Evolutionary conservation across 2,329 filamentous ascomycete genomes (phyloP).

Genomic region (Claviceps maximensis): DNA sequence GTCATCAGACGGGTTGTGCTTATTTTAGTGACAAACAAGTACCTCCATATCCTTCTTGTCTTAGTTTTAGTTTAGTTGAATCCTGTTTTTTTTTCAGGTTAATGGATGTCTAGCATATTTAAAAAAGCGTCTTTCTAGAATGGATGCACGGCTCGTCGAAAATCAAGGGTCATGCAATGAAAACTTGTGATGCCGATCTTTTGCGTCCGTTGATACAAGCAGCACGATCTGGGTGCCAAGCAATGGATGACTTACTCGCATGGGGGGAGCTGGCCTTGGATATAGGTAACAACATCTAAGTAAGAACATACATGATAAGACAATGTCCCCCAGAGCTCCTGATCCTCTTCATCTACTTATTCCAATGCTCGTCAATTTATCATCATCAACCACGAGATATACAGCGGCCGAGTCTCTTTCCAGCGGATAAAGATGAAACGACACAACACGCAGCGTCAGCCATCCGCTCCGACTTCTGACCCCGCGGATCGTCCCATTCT

Average conservation of each 20-base stretch:
- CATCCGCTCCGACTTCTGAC: background rate
- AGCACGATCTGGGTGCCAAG: background rate
- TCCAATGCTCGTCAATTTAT: background rate
- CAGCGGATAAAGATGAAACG: background rate
- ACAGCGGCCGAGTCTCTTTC: background rate
- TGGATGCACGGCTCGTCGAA: background rate
- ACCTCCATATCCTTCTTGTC: no score
- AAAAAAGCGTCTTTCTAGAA: no score
- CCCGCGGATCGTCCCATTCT: background rate
- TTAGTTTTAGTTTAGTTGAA: no score
- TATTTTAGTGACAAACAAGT: no score
- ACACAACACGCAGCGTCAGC: background rate
- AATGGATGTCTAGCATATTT: background rate
- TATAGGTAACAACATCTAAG: background rate
- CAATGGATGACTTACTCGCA: background rate
- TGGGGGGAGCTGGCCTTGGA: background rate
- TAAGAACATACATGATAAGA: background rate
- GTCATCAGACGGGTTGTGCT: background rate
- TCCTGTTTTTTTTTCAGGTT: background rate
- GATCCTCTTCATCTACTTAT: background rate
- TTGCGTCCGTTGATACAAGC: background rate
- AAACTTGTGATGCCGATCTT: background rate
- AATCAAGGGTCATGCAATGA: background rate
- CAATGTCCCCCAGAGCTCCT: background rate
- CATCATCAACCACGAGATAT: background rate